These are phyloP conservation scores for Plasmodium relictum DNA, from an alignment of 169 alveolate species.

Conservation along the genomic window DNA sequence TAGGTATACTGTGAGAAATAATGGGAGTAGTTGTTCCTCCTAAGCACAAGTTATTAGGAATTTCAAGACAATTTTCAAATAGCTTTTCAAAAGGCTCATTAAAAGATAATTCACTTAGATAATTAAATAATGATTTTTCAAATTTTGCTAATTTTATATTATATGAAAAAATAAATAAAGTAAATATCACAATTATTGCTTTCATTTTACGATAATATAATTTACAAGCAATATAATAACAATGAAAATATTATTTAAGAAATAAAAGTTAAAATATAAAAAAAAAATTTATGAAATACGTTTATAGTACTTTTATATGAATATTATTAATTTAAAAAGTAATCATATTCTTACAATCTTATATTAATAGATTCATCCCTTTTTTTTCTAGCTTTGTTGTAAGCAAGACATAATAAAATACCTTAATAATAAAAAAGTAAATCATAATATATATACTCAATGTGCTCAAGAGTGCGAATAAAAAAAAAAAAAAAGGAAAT, in stretches of 20 bases:
- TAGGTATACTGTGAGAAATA: conserved; percentile 37
- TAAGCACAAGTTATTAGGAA: conserved; percentile 28
- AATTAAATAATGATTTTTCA: conserved; percentile 42
- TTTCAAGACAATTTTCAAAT: conserved; percentile 47
- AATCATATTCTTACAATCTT: no score
- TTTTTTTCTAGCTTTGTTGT: no score
- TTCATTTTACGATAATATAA: not conserved
- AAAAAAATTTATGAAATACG: no score
- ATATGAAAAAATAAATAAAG: conserved; percentile 9
- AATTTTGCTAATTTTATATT: conserved; percentile 6
- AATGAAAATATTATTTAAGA: no score
- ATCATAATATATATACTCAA: not conserved
- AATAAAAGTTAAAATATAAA: no score
- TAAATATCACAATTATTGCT: not conserved
- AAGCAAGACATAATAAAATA: no score
- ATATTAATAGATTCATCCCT: no score
- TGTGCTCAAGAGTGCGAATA: conserved; percentile 5
- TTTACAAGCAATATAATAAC: no score
- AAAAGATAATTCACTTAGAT: conserved; percentile 40
- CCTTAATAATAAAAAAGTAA: not conserved
- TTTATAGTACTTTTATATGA: no score
- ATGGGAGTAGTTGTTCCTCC: conserved; percentile 53
- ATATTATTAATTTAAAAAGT: no score
- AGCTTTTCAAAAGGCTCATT: conserved; percentile 34
- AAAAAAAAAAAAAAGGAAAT: not conserved